Conservation (phyloP, 1,139 yeast genomes). For the Nakaseomyces glabratus region DNA sequence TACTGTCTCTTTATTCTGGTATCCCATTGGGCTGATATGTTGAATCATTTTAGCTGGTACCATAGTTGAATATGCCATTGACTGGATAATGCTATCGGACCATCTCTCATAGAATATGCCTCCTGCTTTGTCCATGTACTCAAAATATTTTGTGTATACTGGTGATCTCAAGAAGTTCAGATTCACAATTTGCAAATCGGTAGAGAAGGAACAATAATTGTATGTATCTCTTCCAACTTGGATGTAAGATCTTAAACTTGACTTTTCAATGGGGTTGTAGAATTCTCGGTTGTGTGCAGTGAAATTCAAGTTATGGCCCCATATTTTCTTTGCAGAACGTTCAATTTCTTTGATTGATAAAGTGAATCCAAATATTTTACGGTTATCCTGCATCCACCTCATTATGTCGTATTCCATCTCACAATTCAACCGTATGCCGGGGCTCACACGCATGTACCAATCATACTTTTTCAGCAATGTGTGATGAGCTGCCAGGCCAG, state of each 20-base stretch:
- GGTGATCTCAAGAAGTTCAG: conserved; percentile 65
- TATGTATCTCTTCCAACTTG: conserved; percentile 35
- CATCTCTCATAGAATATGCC: conserved; percentile 86
- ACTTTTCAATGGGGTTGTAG: neutral
- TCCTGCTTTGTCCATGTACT: conserved; percentile 63
- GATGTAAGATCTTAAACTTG: neutral
- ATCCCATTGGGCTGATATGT: conserved; percentile 64
- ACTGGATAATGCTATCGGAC: conserved; percentile 89
- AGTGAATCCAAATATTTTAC: conserved; percentile 65
- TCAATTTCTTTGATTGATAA: conserved; percentile 74
- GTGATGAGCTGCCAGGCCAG: conserved; percentile 81
- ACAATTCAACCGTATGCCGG: conserved; percentile 67
- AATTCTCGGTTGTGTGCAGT: conserved; percentile 44
- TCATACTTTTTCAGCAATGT: conserved; percentile 59
- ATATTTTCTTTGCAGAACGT: conserved; percentile 66
- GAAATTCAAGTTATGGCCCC: conserved; percentile 66
- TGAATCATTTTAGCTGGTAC: conserved; percentile 56
- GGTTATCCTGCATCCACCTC: conserved; percentile 68
- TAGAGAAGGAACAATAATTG: conserved; percentile 80
- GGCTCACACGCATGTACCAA: conserved; percentile 94
- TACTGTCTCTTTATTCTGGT: conserved; percentile 46
- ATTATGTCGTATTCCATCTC: conserved; percentile 74
- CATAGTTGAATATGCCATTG: conserved; percentile 70
- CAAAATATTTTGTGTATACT: conserved; percentile 59
- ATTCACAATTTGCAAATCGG: conserved; percentile 70